Percentiles rank a stretch among this genome's conserved stretches.
phyloP scores from a whole-genome alignment of 805 yeast species.

The Ogataea paradorogensis region DNA sequence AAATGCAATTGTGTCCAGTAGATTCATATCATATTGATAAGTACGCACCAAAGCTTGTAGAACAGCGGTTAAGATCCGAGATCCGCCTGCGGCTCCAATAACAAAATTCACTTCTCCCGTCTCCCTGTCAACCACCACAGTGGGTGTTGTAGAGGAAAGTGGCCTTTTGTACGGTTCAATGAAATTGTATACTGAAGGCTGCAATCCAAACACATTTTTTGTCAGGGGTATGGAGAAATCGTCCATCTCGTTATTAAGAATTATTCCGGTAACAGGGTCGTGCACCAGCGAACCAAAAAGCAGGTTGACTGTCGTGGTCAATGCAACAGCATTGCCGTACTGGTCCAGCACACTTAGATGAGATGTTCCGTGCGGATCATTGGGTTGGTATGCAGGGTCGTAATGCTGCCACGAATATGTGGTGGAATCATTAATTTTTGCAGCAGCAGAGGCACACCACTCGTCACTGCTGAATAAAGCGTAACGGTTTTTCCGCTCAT shows the following conservation, averaged over 20 bases:
- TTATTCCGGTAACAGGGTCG: slow-evolving; percentile 77
- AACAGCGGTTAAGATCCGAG: slow-evolving; percentile 77
- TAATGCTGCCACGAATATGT: slow-evolving; percentile 75
- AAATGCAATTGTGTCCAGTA: slow-evolving; percentile 67
- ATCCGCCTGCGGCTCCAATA: slow-evolving; percentile 95
- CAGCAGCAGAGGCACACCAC: slow-evolving; percentile 55
- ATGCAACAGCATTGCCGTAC: slow-evolving; percentile 71
- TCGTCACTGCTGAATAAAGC: slow-evolving; percentile 43
- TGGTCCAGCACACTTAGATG: slow-evolving; percentile 79
- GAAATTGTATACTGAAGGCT: slow-evolving; percentile 78
- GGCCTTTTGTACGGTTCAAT: slow-evolving; percentile 79
- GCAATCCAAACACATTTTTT: slow-evolving; percentile 73
- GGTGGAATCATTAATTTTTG: slow-evolving; percentile 49
- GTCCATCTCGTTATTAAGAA: slow-evolving; percentile 91
- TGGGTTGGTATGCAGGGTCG: slow-evolving; percentile 71
- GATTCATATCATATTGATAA: slow-evolving; percentile 53
- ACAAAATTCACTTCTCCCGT: slow-evolving; percentile 55
- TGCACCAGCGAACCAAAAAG: slow-evolving; percentile 80
- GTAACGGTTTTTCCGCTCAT: slow-evolving; percentile 37
- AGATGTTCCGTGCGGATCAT: slow-evolving; percentile 88
- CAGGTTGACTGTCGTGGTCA: slow-evolving; percentile 87
- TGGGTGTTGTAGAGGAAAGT: slow-evolving; percentile 77
- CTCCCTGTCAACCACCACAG: slow-evolving; percentile 49
- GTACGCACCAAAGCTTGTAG: slow-evolving; percentile 74
- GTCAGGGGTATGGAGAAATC: slow-evolving; percentile 77